Conservation (phyloP, 1,284 basidiomycete genomes). For the Omphalotus olearius region DNA sequence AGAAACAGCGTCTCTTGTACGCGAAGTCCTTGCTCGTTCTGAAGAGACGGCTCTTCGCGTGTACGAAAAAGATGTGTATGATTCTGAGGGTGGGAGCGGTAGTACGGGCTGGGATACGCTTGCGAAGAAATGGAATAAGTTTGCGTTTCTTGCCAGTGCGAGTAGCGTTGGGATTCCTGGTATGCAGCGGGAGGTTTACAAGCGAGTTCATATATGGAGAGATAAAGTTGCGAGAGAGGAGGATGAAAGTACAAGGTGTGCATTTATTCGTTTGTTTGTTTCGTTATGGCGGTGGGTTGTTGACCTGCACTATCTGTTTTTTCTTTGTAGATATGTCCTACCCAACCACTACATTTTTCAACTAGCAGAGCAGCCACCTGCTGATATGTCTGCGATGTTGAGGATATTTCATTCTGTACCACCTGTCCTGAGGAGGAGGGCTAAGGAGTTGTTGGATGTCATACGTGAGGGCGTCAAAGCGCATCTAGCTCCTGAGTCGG, state of each 20-base stretch:
- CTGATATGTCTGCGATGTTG: constrained; percentile 54
- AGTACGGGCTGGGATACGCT: constrained; percentile 73
- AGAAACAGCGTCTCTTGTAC: constrained; percentile 32
- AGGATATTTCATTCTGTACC: constrained; percentile 54
- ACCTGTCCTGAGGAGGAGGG: constrained; percentile 53
- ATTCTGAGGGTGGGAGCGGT: constrained; percentile 60
- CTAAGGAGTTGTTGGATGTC: constrained; percentile 58
- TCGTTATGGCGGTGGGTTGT: neutral
- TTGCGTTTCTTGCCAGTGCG: constrained; percentile 38
- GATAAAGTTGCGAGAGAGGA: constrained; percentile 78
- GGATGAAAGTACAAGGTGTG: constrained; percentile 83
- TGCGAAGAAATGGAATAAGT: constrained; percentile 78
- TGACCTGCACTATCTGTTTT: constrained; percentile 5
- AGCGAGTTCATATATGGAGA: constrained; percentile 80
- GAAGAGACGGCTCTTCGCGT: constrained; percentile 69
- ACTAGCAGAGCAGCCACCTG: constrained; percentile 63
- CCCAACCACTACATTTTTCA: constrained; percentile 69
- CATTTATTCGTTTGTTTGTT: constrained; percentile 18
- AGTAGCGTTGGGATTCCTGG: constrained; percentile 26
- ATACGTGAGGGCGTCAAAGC: constrained; percentile 49
- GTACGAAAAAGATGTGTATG: constrained; percentile 68
- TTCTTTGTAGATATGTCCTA: constrained; percentile 56
- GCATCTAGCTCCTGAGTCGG: constrained; percentile 14
- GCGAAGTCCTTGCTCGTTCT: constrained; percentile 64
- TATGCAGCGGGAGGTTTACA: constrained; percentile 63